Evolutionary conservation across 225 moss, liverwort and hornwort genomes (phyloP).

Genomic region (Pseudoscleropodium purum): DNA sequence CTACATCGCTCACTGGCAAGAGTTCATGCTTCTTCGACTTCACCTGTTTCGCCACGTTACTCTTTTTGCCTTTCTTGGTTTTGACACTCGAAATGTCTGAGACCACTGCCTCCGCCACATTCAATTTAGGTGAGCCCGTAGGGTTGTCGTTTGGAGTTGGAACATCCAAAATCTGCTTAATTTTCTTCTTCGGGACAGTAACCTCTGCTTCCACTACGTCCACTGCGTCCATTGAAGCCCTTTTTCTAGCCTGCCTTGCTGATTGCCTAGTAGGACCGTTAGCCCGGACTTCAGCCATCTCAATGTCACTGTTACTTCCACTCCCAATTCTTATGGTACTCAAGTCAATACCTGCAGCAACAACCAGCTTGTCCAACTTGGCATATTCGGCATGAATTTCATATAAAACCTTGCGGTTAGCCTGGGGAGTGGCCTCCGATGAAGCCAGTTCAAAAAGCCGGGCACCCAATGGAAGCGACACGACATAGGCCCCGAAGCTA

Average conservation of each 20-base stretch:
- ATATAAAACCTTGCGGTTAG: constrained; percentile 74
- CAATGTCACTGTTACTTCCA: constrained; percentile 1
- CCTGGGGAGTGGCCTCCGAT: constrained; percentile 48
- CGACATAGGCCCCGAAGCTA: constrained; percentile 50
- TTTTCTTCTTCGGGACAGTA: constrained; percentile 32
- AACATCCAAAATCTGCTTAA: constrained; percentile 23
- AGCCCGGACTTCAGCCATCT: constrained; percentile 21
- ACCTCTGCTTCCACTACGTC: constrained; percentile 2
- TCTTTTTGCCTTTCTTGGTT: constrained; percentile 8
- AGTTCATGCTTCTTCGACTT: constrained; percentile 9
- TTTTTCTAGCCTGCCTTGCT: constrained; percentile 37
- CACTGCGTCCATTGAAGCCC: constrained; percentile 19
- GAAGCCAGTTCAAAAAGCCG: constrained; percentile 83
- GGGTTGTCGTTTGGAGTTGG: constrained; percentile 1
- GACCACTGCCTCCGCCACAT: constrained; percentile 10
- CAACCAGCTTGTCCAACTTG: constrained; percentile 65
- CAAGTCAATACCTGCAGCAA: constrained; percentile 33
- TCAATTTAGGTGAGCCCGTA: neutral
- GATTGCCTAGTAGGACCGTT: constrained; percentile 28
- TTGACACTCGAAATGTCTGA: constrained; percentile 7
- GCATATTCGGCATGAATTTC: constrained; percentile 70
- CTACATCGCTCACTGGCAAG: neutral
- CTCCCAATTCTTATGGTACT: constrained; percentile 10
- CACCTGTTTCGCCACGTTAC: constrained; percentile 4
- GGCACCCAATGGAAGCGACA: constrained; percentile 46